phyloP scores from a whole-genome alignment of 768 basidiomycete genomes.

The Serendipita sp. region DNA sequence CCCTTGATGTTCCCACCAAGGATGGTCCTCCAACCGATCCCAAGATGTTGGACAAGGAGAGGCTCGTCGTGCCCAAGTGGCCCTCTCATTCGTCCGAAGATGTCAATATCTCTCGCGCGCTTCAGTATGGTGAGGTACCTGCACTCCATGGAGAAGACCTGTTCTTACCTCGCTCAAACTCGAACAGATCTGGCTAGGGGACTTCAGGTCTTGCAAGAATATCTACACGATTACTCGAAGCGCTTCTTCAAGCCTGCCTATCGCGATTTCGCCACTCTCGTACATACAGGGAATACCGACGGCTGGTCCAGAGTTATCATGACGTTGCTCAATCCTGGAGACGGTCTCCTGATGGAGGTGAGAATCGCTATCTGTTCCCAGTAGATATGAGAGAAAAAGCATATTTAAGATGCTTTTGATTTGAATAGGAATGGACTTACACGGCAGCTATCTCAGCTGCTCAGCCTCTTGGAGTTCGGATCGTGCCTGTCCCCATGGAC shows the following conservation, averaged over 20 bases:
- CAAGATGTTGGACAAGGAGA: constrained; percentile 27
- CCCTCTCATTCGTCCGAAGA: constrained; percentile 24
- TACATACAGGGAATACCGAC: constrained; percentile 58
- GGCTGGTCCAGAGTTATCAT: constrained; percentile 43
- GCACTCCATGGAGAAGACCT: not conserved
- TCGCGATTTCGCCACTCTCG: constrained; percentile 37
- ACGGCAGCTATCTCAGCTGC: constrained; percentile 33
- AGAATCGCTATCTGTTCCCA: not conserved
- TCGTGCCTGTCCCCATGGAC: constrained; percentile 52
- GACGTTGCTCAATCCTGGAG: constrained; percentile 52
- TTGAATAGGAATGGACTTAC: constrained; percentile 59
- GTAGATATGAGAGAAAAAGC: too few species aligned
- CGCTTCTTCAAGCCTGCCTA: constrained; percentile 40
- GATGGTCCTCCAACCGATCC: constrained; percentile 9
- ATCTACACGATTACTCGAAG: constrained; percentile 40
- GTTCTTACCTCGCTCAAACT: not conserved
- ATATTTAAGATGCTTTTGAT: too few species aligned
- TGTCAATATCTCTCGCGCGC: constrained; percentile 42
- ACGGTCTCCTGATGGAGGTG: constrained; percentile 33
- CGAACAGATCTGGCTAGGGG: constrained; percentile 30
- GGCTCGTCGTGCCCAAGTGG: constrained; percentile 47
- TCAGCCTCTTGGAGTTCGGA: constrained; percentile 26
- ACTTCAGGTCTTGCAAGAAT: constrained; percentile 36
- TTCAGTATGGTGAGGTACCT: constrained; percentile 46
- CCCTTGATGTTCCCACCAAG: not conserved